Base-by-base conservation (phyloP, 805 yeast species). In the Wickerhamomyces queroliae region DNA sequence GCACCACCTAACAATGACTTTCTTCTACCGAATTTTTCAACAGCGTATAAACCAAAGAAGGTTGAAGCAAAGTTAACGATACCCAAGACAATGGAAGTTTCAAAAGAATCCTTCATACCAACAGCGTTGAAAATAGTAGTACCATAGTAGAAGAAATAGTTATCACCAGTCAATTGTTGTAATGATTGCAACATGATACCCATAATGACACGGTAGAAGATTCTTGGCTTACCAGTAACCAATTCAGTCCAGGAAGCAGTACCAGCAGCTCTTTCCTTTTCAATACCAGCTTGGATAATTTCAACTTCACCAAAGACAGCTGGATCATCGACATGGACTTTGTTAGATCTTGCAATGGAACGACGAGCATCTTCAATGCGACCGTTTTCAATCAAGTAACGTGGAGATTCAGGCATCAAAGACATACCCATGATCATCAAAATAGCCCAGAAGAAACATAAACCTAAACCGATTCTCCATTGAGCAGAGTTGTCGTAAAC, bases 381-480 rank as follows among this genome's bases (percentile, higher is more conserved):
- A 43, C 68, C 70, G 41, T 61, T 62, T 62, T 75, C 79, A 44
- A 76, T 67, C 61, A 81, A 69, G 63, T 59, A 82, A 62, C 88
- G 69, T 55, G 88, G 85, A 28, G 86, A 79, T 64, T 82, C 89
- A 37, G 88, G 88, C 73, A 80, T 80, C 51, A 72, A 70, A 4
- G 49, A 45, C 64, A 62, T 60, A 48, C 59, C 66, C 23, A 46
- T 45, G 35, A 63, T 46, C 67, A 63, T 57, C 39, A 61, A 45
- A 15, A 64, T 32, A 35, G 69, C 69, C 73, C 73, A 72, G 23
- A 66, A 64, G 50, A 71, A 72, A 53, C 71, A 67, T 46, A 77
- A 61, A 45, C 82, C 83, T 56, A 81, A 66, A 42, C 83, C 84
- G 48, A 81, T 71, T 74, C 88, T 78, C 88, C 88, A 82, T 64